A percentile compares a stretch with the other conserved stretches of the same genome.
Conservation (phyloP, 768 basidiomycete genomes). For the Phlebiopsis gigantea region DNA sequence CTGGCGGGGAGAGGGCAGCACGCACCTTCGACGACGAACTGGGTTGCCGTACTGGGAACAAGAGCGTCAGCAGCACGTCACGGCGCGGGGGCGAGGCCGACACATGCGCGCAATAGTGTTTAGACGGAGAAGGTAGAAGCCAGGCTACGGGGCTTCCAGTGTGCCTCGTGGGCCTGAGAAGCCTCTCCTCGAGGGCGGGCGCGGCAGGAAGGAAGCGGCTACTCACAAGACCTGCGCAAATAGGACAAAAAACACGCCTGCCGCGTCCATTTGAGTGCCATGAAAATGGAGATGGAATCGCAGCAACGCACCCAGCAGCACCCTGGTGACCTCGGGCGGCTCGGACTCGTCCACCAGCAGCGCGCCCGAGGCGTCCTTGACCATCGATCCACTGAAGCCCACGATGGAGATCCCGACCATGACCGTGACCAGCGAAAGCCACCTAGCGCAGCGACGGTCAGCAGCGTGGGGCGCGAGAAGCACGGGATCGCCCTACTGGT, state of each 20-base stretch:
- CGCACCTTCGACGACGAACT: conserved; percentile 80
- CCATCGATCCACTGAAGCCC: conserved; percentile 84
- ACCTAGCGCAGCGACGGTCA: conserved; percentile 41
- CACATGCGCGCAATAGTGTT: not conserved
- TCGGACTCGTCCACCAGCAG: conserved; percentile 43
- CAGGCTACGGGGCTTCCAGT: not conserved
- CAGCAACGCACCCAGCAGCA: conserved; percentile 59
- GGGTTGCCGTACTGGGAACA: conserved; percentile 68
- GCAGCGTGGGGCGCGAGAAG: conserved; percentile 2
- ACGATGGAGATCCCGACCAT: conserved; percentile 81
- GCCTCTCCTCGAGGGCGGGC: not conserved
- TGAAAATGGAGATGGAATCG: not conserved
- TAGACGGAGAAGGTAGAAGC: conserved; percentile 8
- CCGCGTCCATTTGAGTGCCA: not conserved
- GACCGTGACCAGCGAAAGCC: conserved; percentile 86
- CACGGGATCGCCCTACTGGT: conserved; percentile 56
- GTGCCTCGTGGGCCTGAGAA: conserved; percentile 4
- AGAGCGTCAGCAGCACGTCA: conserved; percentile 1
- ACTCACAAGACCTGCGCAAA: conserved; percentile 93
- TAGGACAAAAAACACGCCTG: conserved; percentile 86
- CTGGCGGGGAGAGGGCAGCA: not conserved
- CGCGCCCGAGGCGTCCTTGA: conserved; percentile 54
- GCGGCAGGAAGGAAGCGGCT: conserved; percentile 5
- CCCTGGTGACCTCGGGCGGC: conserved; percentile 59
- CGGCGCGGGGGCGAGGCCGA: not conserved